Conservation (phyloP, 345 rosid species). For the Turnera subulata region DNA sequence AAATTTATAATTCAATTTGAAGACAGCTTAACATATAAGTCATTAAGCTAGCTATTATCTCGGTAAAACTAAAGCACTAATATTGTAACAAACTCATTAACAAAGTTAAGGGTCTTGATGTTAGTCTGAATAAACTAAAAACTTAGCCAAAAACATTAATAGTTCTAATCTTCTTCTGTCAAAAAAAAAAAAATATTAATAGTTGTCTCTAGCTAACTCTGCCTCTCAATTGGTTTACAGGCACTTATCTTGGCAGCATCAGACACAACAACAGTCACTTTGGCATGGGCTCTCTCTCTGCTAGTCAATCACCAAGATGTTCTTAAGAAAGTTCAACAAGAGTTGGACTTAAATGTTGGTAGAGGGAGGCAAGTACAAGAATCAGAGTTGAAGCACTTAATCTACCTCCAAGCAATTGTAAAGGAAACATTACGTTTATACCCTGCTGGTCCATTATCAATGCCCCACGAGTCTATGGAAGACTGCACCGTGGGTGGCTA, state of each 20-base stretch:
- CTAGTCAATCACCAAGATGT: neutral
- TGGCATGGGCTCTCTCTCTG: slow-evolving; percentile 12
- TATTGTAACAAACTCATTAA: too few relatives aligned
- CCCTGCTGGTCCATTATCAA: neutral
- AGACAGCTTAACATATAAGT: too few relatives aligned
- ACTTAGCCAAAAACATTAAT: too few relatives aligned
- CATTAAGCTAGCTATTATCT: too few relatives aligned
- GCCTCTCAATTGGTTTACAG: too few relatives aligned
- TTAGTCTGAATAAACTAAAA: too few relatives aligned
- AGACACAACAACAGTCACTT: neutral
- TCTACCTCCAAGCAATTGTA: slow-evolving; percentile 5
- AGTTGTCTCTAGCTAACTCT: too few relatives aligned
- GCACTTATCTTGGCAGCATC: slow-evolving; percentile 3
- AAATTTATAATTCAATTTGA: too few relatives aligned
- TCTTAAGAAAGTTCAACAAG: slow-evolving; percentile 5
- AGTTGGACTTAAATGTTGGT: slow-evolving; percentile 4
- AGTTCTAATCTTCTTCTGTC: too few relatives aligned
- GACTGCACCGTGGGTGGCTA: slow-evolving; percentile 10
- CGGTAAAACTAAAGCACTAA: too few relatives aligned
- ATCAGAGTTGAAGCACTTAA: slow-evolving; percentile 3
- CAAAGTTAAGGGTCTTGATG: too few relatives aligned
- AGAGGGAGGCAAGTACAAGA: slow-evolving; percentile 5
- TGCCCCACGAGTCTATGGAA: slow-evolving; percentile 7
- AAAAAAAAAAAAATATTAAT: too few relatives aligned
- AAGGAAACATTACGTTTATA: slow-evolving; percentile 14